phyloP scores from a whole-genome alignment of 2,329 filamentous ascomycete species.

The Alternaria arbusti region DNA sequence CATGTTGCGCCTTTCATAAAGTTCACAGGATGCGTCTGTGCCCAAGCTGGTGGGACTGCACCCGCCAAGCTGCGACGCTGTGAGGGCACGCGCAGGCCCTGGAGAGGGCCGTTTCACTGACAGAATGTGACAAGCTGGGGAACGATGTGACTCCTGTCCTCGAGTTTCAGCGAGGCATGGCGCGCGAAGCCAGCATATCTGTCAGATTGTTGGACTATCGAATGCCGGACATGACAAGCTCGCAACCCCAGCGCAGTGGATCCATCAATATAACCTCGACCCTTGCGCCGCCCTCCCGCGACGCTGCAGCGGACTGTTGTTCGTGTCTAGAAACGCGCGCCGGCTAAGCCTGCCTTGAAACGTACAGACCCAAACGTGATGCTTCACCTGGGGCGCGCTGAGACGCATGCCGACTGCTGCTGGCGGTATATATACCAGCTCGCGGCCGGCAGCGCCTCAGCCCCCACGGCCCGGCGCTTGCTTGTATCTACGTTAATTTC shows the following conservation, averaged over 20 bases:
- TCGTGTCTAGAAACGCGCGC: slow-evolving; percentile 7
- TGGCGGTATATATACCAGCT: slow-evolving; percentile 14
- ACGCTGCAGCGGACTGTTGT: slow-evolving; percentile 4
- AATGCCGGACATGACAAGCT: slow-evolving; percentile 12
- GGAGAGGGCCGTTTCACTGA: slow-evolving; percentile 8
- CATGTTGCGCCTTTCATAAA: slow-evolving; percentile 2
- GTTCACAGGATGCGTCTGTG: slow-evolving; percentile 1
- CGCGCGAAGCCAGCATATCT: neutral
- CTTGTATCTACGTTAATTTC: neutral
- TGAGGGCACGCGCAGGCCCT: neutral
- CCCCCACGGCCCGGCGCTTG: slow-evolving; percentile 8
- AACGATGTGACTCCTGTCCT: neutral
- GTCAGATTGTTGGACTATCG: neutral
- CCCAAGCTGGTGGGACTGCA: slow-evolving; percentile 9
- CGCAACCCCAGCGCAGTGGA: slow-evolving; percentile 15
- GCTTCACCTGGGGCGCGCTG: slow-evolving; percentile 31
- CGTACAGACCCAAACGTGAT: slow-evolving; percentile 26
- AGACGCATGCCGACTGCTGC: slow-evolving; percentile 19
- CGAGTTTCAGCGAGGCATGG: neutral
- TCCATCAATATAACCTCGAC: slow-evolving; percentile 7
- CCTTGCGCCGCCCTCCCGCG: slow-evolving; percentile 1
- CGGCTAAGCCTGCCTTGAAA: slow-evolving; percentile 24
- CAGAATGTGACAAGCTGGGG: neutral
- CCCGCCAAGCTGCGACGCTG: slow-evolving; percentile 6
- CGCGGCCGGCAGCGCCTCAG: slow-evolving; percentile 13